Base-by-base conservation (phyloP, 2,329 filamentous ascomycete genomes). In the Colletotrichum magnum region DNA sequence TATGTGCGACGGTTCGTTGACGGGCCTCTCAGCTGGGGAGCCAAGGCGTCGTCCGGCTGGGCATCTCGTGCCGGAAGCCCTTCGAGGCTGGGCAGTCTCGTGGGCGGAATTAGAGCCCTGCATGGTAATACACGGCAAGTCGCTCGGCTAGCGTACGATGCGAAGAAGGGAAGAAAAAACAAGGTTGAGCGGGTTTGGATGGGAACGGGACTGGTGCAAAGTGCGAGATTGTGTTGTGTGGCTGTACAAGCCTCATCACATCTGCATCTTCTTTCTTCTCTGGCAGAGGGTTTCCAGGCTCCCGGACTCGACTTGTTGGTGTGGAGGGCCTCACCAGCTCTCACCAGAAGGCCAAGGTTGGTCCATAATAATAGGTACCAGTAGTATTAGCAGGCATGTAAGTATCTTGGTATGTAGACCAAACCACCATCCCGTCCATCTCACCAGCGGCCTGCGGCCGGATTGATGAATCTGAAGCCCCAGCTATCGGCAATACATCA, bases 31-130 rank as follows among this genome's bases (percentile, higher is more conserved):
- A 68, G 57, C 63, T 36, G 50, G 47, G 52, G 47, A 54, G 63
- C 52, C 63, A 63, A 24, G 58, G 56, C 67, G 63, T 61, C 51
- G 58, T 41, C 65, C 54, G 65, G 65, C 65, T 59, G 41, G 65
- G 48, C 65, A 58, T 6, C 7, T 58, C 21, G 24, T 18, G 62
- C 41, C 54, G 43, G 32, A 57, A 45, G 36, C 47, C 28, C n/a
- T 32, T 15, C n/a, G 47, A 41, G 54, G 60, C 15, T 58, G 53
- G 43, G 47, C 50, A 60, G 54, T 52, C 62, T 61, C 26, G 56
- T 57, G 50, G 56, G 36, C 45, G 24, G 28, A 54, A 57, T 56
- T 66, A 24, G 54, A 21, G 59, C 45, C 48, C 16, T 36, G 59
- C 50, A 32, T 47, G 5, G 59, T n/a, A 18, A 18, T 18, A 24